phyloP scores from a whole-genome alignment of 2,329 filamentous ascomycete species.

The Plenodomus biglobosus region DNA sequence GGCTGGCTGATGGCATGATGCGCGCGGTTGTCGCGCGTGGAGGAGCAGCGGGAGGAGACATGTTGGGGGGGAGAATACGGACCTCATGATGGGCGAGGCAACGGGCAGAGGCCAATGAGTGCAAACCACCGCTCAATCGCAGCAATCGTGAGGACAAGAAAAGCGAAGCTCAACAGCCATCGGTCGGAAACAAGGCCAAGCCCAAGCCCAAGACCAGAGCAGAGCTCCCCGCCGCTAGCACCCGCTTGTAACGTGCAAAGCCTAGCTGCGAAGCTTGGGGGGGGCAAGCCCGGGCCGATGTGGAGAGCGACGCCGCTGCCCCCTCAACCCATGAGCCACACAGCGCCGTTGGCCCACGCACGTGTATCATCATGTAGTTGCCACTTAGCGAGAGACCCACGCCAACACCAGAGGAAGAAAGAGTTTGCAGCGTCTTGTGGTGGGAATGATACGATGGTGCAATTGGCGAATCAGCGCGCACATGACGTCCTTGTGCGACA shows the following conservation, averaged over 20 bases:
- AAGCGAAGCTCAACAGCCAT: not conserved
- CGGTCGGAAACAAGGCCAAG: not conserved
- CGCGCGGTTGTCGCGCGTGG: not conserved
- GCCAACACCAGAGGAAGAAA: not conserved
- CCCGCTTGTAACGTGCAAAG: not conserved
- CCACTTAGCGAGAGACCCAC: not conserved
- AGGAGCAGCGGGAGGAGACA: not conserved
- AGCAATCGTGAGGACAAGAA: not conserved
- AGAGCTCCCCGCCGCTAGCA: not conserved
- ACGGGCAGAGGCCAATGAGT: too few relatives aligned
- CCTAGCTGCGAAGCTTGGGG: not conserved
- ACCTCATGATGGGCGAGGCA: not conserved
- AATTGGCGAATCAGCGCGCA: not conserved
- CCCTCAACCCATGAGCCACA: not conserved
- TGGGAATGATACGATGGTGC: not conserved
- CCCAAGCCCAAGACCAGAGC: not conserved
- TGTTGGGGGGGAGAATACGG: not conserved
- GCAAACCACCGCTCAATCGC: too few relatives aligned
- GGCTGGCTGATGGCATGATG: conserved; percentile 17
- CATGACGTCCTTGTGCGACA: not conserved
- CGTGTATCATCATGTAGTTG: not conserved
- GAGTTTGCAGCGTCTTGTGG: not conserved
- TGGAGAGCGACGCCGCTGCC: not conserved
- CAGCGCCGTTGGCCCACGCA: not conserved
- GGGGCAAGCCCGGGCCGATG: not conserved